Evolutionary conservation across 257 asterid species (phyloP), one percentile per base, ranked within the genome.

Genomic region (Salvia splendens): DNA sequence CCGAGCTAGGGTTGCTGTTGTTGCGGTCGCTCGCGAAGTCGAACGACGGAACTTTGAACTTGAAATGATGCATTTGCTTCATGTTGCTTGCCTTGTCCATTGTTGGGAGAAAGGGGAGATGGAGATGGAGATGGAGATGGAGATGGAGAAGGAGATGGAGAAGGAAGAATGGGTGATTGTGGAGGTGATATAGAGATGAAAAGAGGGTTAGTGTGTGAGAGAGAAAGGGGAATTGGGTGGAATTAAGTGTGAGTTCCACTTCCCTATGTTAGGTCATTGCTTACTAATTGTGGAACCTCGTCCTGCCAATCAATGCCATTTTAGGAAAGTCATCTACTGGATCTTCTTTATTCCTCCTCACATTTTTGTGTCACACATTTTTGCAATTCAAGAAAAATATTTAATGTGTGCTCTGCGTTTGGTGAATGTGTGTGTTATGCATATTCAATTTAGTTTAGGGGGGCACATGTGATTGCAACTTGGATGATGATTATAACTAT

Each of bases 241-340:
- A 52, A 71, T 71, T 79, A 74, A 74, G 78, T 78, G 86, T 84
- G 71, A 79, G 85, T 24, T 24, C 30, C 30, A 24, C 30, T 79
- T 75, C 81, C 82, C 91, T 69, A 85, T 75, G 89, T 82, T 78
- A 80, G 88, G 86, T 58, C 85, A 76, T 70, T 55, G 67, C 70
- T 70, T 86, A 71, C 88, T 79, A 79, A 70, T 55, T 62, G 75
- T 66, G 60, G 86, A 79, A 80, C 77, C 82, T 86, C 75, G 79
- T 79, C 76, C 83, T 80, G 84, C 85, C 79, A 82, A 73, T 64
- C 46, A 61, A 65, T 83, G 60, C 87, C 80, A 67, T 77, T 80
- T 43, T 42, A 47, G 94, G 84, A 72, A 88, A 80, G 75, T 60
- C 73, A 76, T 78, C 73, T 70, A 81, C 58, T 73, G 75, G 68